These are phyloP conservation scores for Cladophialophora chaetospira DNA, from an alignment of 2,329 filamentous ascomycete genomes.

Conservation along the genomic window DNA sequence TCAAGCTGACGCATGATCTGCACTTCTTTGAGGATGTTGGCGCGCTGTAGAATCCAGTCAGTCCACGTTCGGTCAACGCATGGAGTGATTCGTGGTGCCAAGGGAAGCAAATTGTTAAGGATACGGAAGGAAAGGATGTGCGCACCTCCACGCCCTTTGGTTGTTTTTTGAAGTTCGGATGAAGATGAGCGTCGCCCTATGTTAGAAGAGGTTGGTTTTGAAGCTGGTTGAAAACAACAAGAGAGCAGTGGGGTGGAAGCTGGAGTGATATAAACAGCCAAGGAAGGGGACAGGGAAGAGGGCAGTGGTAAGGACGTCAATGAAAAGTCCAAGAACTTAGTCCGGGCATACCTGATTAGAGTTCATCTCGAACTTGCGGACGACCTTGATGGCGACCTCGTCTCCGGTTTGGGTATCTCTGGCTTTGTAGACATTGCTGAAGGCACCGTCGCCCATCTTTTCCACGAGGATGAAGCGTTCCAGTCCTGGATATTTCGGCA, in stretches of 20 bases:
- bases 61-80: conserved; percentile 30
- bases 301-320: conserved; percentile 30
- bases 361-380: conserved; percentile 99
- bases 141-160: conserved; percentile 98
- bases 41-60: conserved; percentile 63
- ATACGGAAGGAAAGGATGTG: conserved; percentile 41
- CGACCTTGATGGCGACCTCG: conserved; percentile 96
- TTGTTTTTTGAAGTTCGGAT: conserved; percentile 94
- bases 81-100: conserved; percentile 9
- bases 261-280: background rate
- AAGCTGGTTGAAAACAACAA: conserved; percentile 39
- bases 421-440: conserved; percentile 97
- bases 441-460: conserved; percentile 99
- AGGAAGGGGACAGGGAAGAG: conserved; percentile 14
- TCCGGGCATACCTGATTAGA: conserved; percentile 82
- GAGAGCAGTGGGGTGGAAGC: conserved; percentile 27
- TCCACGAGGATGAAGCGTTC: conserved; percentile 84
- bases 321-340: conserved; percentile 24
- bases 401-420: conserved; percentile 67
- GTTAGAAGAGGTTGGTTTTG: conserved; percentile 54
- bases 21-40: conserved; percentile 97
- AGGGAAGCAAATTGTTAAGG: conserved; percentile 30
- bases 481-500: conserved; percentile 81
- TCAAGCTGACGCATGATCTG: conserved; percentile 98
- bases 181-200: conserved; percentile 88